Conservation (phyloP, 2,329 filamentous ascomycete genomes). For the Colletotrichum sublineola region DNA sequence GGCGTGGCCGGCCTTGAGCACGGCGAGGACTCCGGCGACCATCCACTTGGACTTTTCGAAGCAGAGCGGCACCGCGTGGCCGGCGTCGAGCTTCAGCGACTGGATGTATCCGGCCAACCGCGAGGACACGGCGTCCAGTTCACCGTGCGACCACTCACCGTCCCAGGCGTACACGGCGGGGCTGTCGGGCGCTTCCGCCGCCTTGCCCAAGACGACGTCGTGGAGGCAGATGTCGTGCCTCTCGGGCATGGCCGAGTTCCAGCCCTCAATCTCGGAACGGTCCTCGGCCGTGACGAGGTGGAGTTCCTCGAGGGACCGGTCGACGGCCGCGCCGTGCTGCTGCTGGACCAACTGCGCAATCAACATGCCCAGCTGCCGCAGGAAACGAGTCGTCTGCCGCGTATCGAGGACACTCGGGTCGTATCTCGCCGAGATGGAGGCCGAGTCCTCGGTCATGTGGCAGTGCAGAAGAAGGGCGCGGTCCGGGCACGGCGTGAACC, state of each 20-base stretch:
- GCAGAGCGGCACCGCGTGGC: conserved; percentile 49
- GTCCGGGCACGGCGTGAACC: conserved; percentile 11
- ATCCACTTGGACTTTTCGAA: conserved; percentile 55
- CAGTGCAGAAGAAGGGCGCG: conserved; percentile 31
- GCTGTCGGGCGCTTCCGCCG: conserved; percentile 20
- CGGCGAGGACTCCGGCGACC: conserved; percentile 50
- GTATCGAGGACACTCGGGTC: conserved; percentile 21
- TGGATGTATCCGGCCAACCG: conserved; percentile 39
- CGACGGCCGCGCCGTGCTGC: neutral
- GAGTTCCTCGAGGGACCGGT: conserved; percentile 19
- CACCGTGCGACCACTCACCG: conserved; percentile 41
- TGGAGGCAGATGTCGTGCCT: conserved; percentile 15
- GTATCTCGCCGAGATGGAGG: conserved; percentile 12
- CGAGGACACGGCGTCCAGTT: conserved; percentile 44
- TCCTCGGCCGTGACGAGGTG: conserved; percentile 11
- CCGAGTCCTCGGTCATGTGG: conserved; percentile 21
- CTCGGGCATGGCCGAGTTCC: neutral
- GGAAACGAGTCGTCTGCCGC: conserved; percentile 19
- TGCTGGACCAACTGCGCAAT: conserved; percentile 12
- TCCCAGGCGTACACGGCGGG: conserved; percentile 46
- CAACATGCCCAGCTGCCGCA: conserved; percentile 32
- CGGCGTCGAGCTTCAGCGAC: conserved; percentile 38
- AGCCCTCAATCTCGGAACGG: conserved; percentile 11
- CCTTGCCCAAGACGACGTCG: neutral
- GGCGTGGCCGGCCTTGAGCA: conserved; percentile 52